Base-by-base conservation (phyloP, 2,329 filamentous ascomycete species). In the Pseudogymnoascus sp. region DNA sequence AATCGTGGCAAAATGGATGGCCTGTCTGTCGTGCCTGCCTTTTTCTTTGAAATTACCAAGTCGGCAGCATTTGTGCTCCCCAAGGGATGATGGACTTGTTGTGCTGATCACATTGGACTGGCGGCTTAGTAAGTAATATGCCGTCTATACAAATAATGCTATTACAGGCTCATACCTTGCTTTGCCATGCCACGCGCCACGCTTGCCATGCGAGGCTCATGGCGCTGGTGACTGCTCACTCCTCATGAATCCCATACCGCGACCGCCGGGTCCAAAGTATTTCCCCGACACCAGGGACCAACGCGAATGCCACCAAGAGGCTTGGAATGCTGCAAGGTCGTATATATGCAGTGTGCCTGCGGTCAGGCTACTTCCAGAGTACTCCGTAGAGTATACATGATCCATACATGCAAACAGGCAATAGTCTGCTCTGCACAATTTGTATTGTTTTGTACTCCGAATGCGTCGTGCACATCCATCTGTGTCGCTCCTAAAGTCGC, bases 231-330 rank as follows among this genome's bases (percentile, higher is more conserved):
- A 53, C 46, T 11, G 46, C 26, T 53, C 46, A 53, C 46, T 31
- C 8, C 43, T 53, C 46, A 16, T 31, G 46, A 31, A 53, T 53
- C 46, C 46, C 46, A 53, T 53, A 53, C 14, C 26, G 26, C 46
- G 7, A 24, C 24, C 46, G 24, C 43, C 43, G 24, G 46, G 46
- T 16, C 24, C 24, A 53, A 28, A 31, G 46, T 53, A 53, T 53
- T 31, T 53, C 26, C 46, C 46, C 46, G 46, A 53, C 31, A 53
- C 46, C 46, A 53, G 46, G 46, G 46, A 53, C 46, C 46, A 53
- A n/a, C 46, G n/a, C 46, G 46, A 53, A 53, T 53, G 46, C 46
- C 46, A 53, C 26, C 8, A n/a, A 26, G 46, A 53, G 46, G 46
- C 26, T 53, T 53, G 46, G n/a, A 53, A 53, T 6, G 46, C 26